Percentiles rank a stretch among this genome's conserved stretches.
phyloP scores from a whole-genome alignment of 495 filamentous ascomycete species.

The Penicillium bovifimosum region DNA sequence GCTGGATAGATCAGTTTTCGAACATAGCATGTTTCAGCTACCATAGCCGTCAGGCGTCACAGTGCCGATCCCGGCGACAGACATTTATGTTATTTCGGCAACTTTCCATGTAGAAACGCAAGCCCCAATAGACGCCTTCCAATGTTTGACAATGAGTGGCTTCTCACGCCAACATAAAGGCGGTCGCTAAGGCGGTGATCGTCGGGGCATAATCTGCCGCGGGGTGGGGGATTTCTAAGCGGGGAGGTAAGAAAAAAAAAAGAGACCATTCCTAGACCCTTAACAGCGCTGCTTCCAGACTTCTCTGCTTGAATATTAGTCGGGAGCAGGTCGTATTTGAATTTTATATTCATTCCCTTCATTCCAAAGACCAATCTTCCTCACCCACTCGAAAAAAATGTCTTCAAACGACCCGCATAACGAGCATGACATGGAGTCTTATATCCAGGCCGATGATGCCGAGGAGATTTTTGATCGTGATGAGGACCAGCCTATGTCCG shows the following conservation, averaged over 20 bases:
- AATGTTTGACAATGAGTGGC: neutral
- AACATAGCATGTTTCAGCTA: no score
- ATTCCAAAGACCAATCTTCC: neutral
- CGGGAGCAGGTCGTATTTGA: neutral
- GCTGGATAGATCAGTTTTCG: no score
- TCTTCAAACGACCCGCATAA: constrained; percentile 44
- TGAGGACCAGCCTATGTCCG: constrained; percentile 65
- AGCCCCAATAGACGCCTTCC: neutral
- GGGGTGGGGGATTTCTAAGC: constrained; percentile 43
- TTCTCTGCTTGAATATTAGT: constrained; percentile 2
- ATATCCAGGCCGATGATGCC: constrained; percentile 66
- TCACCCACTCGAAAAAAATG: constrained; percentile 27
- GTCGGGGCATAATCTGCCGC: constrained; percentile 12
- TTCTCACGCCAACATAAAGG: neutral
- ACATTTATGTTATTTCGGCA: no score
- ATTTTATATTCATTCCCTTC: neutral
- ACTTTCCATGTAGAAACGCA: neutral
- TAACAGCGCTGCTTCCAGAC: neutral
- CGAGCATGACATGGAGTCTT: constrained; percentile 48
- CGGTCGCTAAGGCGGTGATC: constrained; percentile 1
- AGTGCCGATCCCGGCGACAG: no score
- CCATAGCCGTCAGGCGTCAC: no score
- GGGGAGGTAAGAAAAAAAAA: constrained; percentile 24
- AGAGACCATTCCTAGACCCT: constrained; percentile 10
- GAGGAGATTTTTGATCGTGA: constrained; percentile 64